Conservation (phyloP, 441 rosid species). For the Pelargonium myrrhifolium region DNA sequence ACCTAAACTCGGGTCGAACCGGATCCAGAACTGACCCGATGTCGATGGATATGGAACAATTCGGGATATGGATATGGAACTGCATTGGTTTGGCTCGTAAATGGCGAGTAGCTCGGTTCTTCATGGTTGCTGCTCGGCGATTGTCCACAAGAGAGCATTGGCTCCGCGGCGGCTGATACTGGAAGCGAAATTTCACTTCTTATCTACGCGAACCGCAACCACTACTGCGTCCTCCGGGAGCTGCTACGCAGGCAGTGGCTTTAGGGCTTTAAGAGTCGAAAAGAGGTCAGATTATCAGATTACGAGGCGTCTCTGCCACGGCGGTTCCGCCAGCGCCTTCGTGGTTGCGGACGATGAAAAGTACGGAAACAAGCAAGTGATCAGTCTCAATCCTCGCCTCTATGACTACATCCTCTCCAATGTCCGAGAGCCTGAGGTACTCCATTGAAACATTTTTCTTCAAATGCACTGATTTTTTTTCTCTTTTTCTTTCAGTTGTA, state of each 20-base stretch:
- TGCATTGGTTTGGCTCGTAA: not conserved
- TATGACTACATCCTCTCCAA: slow-evolving; percentile 76
- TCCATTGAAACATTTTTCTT: not conserved
- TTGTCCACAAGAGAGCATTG: not conserved
- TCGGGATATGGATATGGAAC: too few species aligned
- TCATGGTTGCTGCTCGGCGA: slow-evolving; percentile 21
- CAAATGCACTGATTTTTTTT: not conserved
- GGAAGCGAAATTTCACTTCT: slow-evolving; percentile 6
- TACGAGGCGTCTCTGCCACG: not conserved
- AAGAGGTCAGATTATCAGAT: not conserved
- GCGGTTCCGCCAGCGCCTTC: slow-evolving; percentile 17
- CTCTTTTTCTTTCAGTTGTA: not conserved
- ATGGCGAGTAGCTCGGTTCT: slow-evolving; percentile 29
- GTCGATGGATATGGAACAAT: not conserved
- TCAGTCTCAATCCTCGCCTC: slow-evolving; percentile 68
- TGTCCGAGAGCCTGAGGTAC: slow-evolving; percentile 72
- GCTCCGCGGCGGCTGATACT: not conserved
- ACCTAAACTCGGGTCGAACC: not conserved
- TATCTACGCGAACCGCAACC: not conserved
- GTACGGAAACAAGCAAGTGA: slow-evolving; percentile 65
- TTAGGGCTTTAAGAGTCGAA: slow-evolving; percentile 8
- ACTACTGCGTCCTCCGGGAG: too few species aligned
- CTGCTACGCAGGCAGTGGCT: not conserved
- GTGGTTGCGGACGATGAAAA: slow-evolving; percentile 54
- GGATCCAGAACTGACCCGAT: not conserved